Base-by-base conservation (phyloP, 768 basidiomycete genomes). In the Zangia roseola region DNA sequence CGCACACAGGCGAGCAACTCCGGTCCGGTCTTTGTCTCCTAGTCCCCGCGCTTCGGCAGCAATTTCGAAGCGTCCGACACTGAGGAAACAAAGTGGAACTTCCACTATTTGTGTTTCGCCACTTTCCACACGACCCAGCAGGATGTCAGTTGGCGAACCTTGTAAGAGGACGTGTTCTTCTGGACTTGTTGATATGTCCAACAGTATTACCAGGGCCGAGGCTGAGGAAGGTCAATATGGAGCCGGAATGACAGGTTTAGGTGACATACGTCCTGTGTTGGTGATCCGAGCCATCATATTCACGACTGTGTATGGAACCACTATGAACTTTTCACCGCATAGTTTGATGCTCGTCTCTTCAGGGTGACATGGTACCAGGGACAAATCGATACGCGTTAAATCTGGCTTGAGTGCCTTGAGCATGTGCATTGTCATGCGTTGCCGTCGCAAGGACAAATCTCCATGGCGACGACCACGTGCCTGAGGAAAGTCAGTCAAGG, bases 361-460 rank as follows among this genome's bases (percentile, higher is more conserved):
- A 16, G 44, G 37, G 12, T 62, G 62, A 47, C 72, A 70, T 23
- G 55, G 59, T 6, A 64, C 59, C 34, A 92, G 65, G 0, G 74
- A 74, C 53, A 95, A 60, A 5, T 76, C 66, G 23, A 95, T 72
- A 6, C 73, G 74, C 10, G 84, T 80, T 7, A 78, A 74, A 57
- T 93, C 86, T 30, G 79, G 79, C 23, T 84, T 84, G 34, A 97
- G 68, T 20, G 80, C 78, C 43, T 91, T 83, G 14, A 97, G 71
- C 88, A 97, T 93, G 0, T 79, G 80, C 40, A 80, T 61, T 4
- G 90, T 84, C 71, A 98, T 77, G 14, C 84, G 73, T 53, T 94
- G 89, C 38, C 80, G 77, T 47, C 94, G 77, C 26, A 98, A 72
- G 8, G 84, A 86, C 30, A 98, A 70, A 49, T 82, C 78, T 5